phyloP scores from a whole-genome alignment of 2,329 filamentous ascomycete genomes.

The Colletotrichum filicis region DNA sequence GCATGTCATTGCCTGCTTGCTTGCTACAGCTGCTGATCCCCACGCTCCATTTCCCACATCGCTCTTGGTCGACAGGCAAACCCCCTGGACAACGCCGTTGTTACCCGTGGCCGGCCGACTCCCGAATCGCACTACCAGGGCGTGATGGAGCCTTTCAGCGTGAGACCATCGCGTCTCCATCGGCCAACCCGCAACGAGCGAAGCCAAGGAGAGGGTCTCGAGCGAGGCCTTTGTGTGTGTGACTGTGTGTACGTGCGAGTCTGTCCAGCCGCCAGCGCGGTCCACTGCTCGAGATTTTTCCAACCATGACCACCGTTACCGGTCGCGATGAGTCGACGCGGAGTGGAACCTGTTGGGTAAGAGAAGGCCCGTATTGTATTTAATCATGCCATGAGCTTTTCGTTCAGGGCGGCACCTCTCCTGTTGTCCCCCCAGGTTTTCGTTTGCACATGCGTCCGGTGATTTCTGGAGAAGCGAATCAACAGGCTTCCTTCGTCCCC shows the following conservation, averaged over 20 bases:
- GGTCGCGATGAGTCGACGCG: conserved; percentile 32
- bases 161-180: conserved; percentile 23
- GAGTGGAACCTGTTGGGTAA: conserved; percentile 31
- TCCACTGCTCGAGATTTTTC: conserved; percentile 30
- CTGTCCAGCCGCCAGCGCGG: not conserved
- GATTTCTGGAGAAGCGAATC: conserved; percentile 29
- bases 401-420: conserved; percentile 9
- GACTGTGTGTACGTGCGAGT: not conserved
- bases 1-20: conserved; percentile 21
- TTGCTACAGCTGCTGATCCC: not conserved
- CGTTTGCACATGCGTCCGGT: conserved; percentile 27
- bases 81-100: conserved; percentile 21
- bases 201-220: conserved; percentile 20
- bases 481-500: conserved; percentile 15
- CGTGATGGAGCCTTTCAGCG: not conserved
- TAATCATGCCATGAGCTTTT: conserved; percentile 28
- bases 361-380: conserved; percentile 25
- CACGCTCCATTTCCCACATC: conserved; percentile 9
- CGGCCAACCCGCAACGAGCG: conserved; percentile 26
- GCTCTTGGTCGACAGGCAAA: not conserved
- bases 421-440: conserved; percentile 18
- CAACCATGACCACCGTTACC: conserved; percentile 21
- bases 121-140: conserved; percentile 17
- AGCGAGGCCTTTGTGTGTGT: conserved; percentile 10
- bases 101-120: conserved; percentile 31